phyloP scores from a whole-genome alignment of 202 grass and related monocot species.

The Zoysia matrella region DNA sequence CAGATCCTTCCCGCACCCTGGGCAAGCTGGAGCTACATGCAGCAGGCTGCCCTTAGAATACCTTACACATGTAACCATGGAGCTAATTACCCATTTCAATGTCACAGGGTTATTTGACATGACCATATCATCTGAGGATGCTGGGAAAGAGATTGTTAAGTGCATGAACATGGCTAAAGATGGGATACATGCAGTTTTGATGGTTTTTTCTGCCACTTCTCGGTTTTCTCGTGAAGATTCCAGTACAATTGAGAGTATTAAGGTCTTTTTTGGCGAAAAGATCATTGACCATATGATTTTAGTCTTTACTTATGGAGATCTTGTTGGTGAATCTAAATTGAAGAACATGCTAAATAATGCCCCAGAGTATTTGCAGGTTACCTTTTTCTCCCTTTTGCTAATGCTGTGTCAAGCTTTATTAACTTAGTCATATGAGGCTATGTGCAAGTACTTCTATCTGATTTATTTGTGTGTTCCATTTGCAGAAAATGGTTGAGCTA shows the following conservation, averaged over 20 bases:
- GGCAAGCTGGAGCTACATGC: too few relatives aligned
- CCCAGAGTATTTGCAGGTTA: too few relatives aligned
- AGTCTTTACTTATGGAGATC: too few relatives aligned
- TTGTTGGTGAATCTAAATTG: too few relatives aligned
- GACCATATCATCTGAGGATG: too few relatives aligned
- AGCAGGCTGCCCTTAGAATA: neutral
- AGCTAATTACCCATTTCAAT: constrained; percentile 31
- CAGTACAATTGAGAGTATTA: constrained; percentile 74
- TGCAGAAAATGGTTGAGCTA: constrained; percentile 15
- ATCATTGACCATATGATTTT: too few relatives aligned
- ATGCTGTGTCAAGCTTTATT: constrained; percentile 67
- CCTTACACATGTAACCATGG: neutral
- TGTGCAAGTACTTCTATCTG: constrained; percentile 87
- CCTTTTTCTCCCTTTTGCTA: neutral
- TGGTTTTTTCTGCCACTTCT: constrained; percentile 83
- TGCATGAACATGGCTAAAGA: constrained; percentile 73
- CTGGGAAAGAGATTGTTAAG: too few relatives aligned
- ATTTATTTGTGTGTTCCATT: constrained; percentile 44
- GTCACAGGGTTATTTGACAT: neutral
- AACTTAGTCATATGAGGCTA: neutral
- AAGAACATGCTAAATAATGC: too few relatives aligned
- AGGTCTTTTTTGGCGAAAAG: constrained; percentile 55
- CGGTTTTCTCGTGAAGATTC: constrained; percentile 79
- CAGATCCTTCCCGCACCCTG: too few relatives aligned
- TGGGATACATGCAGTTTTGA: constrained; percentile 87